Base-by-base conservation (phyloP, 192 early-diverging fungal genomes). In the Linnemannia zychae region DNA sequence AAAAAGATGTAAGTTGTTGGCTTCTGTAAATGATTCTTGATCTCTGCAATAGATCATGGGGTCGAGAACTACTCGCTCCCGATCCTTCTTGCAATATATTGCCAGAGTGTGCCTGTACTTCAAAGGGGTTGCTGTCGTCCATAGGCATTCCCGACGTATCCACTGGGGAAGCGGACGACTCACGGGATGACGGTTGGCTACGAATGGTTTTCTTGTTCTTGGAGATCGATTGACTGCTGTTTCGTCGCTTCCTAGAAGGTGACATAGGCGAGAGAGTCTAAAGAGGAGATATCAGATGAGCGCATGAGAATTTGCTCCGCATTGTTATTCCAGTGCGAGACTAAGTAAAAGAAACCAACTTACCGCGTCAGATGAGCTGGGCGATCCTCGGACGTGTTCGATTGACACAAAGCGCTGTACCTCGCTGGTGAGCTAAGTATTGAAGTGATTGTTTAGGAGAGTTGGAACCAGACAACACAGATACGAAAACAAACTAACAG, bases 81-180 rank as follows among this genome's bases (percentile, higher is more conserved):
- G 57, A 63, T 44, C 12, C 47, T 3, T 38, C 75, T 22, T 69
- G 48, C 31, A 18, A 15, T 7, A 7, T 13, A 18, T 3, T 74
- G 52, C 20, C 16, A 17, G 12, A 53, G 17, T 74, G 6, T 74
- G 72, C 1, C 18, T 44, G 48, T 2, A 78, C 77, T 28, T 78
- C 57, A 66, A 78, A 78, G 7, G 77, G 77, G n/a, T 78, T 78
- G 44, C 57, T 66, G 4, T 78, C 77, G 7, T 18, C 28, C 7
- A 24, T 22, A 5, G 20, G 67, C 20, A 60, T 28, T 4, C 13
- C 22, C 46, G 22, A 33, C 24, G 31, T n/a, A 28, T 63, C 28
- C 11, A 31, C 57, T 13, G 73, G 53, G 17, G 53, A 65, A 7
- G 53, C 38, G 2, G 53, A 34, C 40, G 34, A 24, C 17, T 74